Evolutionary conservation across 257 asterid genomes (phyloP).

Genomic region (Henckelia pumila): DNA sequence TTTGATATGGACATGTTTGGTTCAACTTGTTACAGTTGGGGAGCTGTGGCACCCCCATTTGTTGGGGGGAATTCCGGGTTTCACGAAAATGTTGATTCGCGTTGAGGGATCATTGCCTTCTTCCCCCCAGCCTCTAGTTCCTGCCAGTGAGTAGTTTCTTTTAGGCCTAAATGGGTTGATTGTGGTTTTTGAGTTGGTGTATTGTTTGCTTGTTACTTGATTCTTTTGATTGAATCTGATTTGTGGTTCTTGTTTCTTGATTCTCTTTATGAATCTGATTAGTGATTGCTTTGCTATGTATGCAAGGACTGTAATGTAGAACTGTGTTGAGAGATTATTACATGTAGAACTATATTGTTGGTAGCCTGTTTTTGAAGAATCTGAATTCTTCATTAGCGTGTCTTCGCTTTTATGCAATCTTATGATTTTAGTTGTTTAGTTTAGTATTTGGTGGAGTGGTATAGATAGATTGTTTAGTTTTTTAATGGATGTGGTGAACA

Average conservation of each 20-base stretch:
- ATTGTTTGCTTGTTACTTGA: constrained; percentile 6
- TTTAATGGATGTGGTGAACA: neutral
- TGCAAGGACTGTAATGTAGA: constrained; percentile 17
- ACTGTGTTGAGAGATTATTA: constrained; percentile 14
- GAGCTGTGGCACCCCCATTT: constrained; percentile 77
- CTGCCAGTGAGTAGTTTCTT: constrained; percentile 59
- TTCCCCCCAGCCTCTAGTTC: constrained; percentile 38
- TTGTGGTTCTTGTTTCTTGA: constrained; percentile 5
- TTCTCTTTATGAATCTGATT: neutral
- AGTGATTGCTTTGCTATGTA: constrained; percentile 15
- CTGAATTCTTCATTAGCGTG: neutral
- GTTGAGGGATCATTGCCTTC: constrained; percentile 43
- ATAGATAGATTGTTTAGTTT: no score
- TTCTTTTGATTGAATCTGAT: neutral
- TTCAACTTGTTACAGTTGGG: constrained; percentile 75
- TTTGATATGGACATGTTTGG: constrained; percentile 90
- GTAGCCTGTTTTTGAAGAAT: constrained; percentile 10
- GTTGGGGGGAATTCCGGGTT: constrained; percentile 45
- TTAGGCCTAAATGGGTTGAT: constrained; percentile 24
- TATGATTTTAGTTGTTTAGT: neutral
- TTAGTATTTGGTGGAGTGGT: neutral
- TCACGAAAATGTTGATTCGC: constrained; percentile 38
- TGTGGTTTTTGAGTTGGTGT: constrained; percentile 12
- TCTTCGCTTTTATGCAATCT: neutral
- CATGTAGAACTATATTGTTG: constrained; percentile 15